A percentile compares a stretch with the other conserved stretches of the same genome.
Conservation (phyloP, 2,329 filamentous ascomycete genomes). For the Sporothrix phasma region DNA sequence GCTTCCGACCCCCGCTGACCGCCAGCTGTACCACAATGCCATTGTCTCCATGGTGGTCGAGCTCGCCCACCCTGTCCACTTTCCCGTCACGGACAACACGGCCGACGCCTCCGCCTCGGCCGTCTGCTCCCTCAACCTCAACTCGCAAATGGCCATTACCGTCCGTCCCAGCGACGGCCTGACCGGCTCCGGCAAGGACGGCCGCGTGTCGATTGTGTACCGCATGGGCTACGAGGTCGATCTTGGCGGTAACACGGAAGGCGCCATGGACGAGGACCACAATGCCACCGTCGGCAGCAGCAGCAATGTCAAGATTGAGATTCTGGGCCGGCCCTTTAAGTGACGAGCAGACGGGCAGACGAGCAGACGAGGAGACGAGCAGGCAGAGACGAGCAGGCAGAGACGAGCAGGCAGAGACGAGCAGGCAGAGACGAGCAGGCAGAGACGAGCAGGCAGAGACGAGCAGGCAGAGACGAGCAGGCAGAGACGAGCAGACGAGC, state of each 20-base stretch:
- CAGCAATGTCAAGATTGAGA: conserved; percentile 9
- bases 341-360: not conserved
- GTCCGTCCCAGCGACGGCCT: conserved; percentile 6
- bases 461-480: too few species aligned
- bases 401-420: too few species aligned
- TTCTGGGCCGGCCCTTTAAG: not conserved
- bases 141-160: conserved; percentile 15
- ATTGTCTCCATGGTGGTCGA: conserved; percentile 13
- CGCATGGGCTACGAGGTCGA: conserved; percentile 10
- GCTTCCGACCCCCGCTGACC: not conserved
- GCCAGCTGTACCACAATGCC: conserved; percentile 18
- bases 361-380: too few species aligned
- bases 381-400: too few species aligned
- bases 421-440: too few species aligned
- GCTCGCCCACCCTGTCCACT: conserved; percentile 4
- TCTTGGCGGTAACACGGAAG: not conserved
- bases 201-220: conserved; percentile 15
- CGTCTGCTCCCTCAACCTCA: conserved; percentile 9
- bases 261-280: not conserved
- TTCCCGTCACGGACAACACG: not conserved
- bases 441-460: too few species aligned
- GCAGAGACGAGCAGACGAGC: too few species aligned
- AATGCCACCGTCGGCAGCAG: conserved; percentile 9
- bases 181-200: conserved; percentile 10
- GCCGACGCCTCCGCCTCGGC: conserved; percentile 6